A percentile compares a stretch with the other conserved stretches of the same genome.
These are phyloP conservation scores for Moesziomyces sp. DNA, from an alignment of 1,284 basidiomycete genomes.

Conservation along the genomic window DNA sequence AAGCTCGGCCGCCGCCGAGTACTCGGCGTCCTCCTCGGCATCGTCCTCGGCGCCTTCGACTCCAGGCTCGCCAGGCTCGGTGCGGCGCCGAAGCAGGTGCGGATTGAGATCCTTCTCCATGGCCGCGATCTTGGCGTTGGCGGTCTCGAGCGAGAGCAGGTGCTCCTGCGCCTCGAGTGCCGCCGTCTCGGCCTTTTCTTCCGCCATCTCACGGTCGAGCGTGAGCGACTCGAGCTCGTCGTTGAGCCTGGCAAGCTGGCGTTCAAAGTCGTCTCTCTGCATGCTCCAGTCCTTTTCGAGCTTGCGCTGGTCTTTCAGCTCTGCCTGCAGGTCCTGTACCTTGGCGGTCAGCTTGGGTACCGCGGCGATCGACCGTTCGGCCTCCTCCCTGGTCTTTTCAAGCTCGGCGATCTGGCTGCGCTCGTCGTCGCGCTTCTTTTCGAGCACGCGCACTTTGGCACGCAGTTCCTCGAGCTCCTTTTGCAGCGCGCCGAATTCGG, in stretches of 20 bases:
- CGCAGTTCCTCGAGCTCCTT: constrained; percentile 74
- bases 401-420: constrained; percentile 82
- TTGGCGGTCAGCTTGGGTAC: constrained; percentile 77
- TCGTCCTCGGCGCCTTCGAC: constrained; percentile 11
- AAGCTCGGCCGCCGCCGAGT: constrained; percentile 73
- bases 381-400: constrained; percentile 84
- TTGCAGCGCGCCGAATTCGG: constrained; percentile 47
- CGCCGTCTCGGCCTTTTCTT: constrained; percentile 86
- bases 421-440: constrained; percentile 87
- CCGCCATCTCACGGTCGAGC: constrained; percentile 96
- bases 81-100: constrained; percentile 27
- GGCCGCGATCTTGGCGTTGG: constrained; percentile 70
- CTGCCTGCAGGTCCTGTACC: constrained; percentile 52
- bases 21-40: constrained; percentile 11
- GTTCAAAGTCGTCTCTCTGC: constrained; percentile 49
- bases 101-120: constrained; percentile 44
- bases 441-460: constrained; percentile 84
- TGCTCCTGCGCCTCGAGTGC: constrained; percentile 82
- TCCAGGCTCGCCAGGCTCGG: constrained; percentile 69
- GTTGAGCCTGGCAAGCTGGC: constrained; percentile 76
- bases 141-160: constrained; percentile 85
- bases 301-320: constrained; percentile 56
- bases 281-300: constrained; percentile 58
- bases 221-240: constrained; percentile 94
- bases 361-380: constrained; percentile 80